These are phyloP conservation scores for Termitomyces sp. DNA, from an alignment of 768 basidiomycete species.

Conservation along the genomic window DNA sequence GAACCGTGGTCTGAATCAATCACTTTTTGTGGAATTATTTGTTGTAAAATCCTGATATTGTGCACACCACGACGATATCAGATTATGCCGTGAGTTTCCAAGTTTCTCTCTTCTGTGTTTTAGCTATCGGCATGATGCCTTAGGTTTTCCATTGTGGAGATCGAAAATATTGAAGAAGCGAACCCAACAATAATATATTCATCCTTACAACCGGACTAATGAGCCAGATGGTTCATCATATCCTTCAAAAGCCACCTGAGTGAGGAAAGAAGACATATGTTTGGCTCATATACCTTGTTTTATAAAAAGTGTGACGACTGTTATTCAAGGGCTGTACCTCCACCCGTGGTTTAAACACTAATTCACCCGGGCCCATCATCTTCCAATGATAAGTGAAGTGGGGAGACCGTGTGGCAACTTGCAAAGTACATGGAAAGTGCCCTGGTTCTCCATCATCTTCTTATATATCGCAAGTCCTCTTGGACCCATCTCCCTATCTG, in stretches of 20 bases:
- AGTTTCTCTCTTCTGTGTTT: not conserved
- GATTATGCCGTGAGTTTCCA: not conserved
- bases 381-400: not conserved
- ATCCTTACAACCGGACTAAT: not conserved
- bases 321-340: not conserved
- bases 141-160: not conserved
- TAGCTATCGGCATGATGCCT: not conserved
- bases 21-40: not conserved
- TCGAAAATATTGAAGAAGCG: not conserved
- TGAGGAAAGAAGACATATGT: not conserved
- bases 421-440: not conserved
- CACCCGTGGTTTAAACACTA: not conserved
- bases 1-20: not conserved
- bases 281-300: not conserved
- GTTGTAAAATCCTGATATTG: not conserved
- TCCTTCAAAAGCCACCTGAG: not conserved
- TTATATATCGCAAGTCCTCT: not conserved
- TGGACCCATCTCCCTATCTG: not conserved
- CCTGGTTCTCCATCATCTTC: not conserved
- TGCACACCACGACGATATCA: not conserved
- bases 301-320: not conserved
- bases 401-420: not conserved
- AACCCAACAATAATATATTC: not conserved
- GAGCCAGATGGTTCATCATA: not conserved
- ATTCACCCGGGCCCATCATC: not conserved